Percentiles rank a stretch among this genome's conserved stretches.
Conservation (phyloP, 2,329 filamentous ascomycete species). For the Phyllosticta capitalensis region DNA sequence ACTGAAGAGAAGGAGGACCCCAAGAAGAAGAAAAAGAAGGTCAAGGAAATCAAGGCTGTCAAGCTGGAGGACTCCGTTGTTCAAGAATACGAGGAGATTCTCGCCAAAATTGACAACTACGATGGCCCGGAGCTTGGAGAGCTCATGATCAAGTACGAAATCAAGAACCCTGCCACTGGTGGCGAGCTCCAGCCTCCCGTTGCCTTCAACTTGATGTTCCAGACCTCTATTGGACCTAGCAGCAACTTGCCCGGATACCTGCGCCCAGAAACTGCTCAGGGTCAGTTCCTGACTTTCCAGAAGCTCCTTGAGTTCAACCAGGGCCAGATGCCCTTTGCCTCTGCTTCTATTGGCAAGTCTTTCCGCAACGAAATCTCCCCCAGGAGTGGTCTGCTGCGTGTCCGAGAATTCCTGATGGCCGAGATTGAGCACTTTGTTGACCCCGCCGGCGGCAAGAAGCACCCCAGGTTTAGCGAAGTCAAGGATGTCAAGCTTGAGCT, state of each 20-base stretch:
- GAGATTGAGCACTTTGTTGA: slow-evolving; percentile 99
- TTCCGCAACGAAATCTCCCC: slow-evolving; percentile 98
- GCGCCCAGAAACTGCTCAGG: slow-evolving; percentile 91
- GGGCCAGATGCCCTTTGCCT: slow-evolving; percentile 90
- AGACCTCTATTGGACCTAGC: slow-evolving; percentile 87
- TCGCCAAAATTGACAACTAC: slow-evolving; percentile 95
- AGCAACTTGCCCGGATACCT: slow-evolving; percentile 78
- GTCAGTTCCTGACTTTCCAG: slow-evolving; percentile 94
- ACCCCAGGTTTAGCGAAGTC: slow-evolving; percentile 77
- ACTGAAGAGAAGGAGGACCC: slow-evolving; percentile 65
- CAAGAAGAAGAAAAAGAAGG: slow-evolving; percentile 83
- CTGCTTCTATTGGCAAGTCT: slow-evolving; percentile 92
- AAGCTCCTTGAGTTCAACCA: slow-evolving; percentile 97
- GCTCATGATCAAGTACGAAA: slow-evolving; percentile 83
- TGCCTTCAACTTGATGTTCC: slow-evolving; percentile 98
- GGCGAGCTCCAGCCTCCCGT: slow-evolving; percentile 70
- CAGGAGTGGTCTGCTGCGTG: slow-evolving; percentile 78
- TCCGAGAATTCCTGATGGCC: slow-evolving; percentile 96
- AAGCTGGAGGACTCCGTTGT: slow-evolving; percentile 82
- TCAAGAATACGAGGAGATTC: slow-evolving; percentile 79
- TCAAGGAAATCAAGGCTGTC: slow-evolving; percentile 65
- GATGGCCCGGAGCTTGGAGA: slow-evolving; percentile 75
- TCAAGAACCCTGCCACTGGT: slow-evolving; percentile 77
- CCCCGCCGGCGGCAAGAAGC: slow-evolving; percentile 88
- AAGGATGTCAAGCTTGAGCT: slow-evolving; percentile 75